Base-by-base conservation (phyloP, 2,329 filamentous ascomycete species). In the Emydomyces testavorans region DNA sequence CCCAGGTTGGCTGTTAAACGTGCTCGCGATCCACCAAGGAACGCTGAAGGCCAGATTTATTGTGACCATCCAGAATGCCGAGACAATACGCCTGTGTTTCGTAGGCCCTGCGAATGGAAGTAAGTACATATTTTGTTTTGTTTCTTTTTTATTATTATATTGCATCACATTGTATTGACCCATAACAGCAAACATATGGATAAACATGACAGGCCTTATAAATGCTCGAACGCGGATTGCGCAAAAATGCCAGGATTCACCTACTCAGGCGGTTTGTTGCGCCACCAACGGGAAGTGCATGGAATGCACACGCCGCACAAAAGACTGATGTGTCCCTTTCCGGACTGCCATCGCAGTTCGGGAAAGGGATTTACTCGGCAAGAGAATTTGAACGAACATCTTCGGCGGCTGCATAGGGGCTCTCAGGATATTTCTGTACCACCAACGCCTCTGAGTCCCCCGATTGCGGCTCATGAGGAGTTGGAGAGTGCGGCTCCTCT, bases 221-320 rank as follows among this genome's bases (percentile, higher is more conserved):
- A 88, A 59, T 96, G 90, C 65, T 74, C 72, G 18, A 80, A 83
- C 36, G 75, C 78, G n/a, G 84, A 83, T 31, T 95, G 90, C 65
- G 86, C 90, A 59, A 94, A 94, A 59, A 76, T 94, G 0, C 85
- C 85, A 45, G 90, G 90, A 1, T 96, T 96, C 65, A 96, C 90
- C 1, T 96, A 96, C 63, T 90, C 85, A 0, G 90, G 90, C 13
- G 90, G 90, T 2, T 77, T 96, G 0, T 69, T 94, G 15, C 78
- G 90, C 38, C 90, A 96, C 67, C 84, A 94, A 66, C 82, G 90
- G 53, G 90, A 96, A 66, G 90, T 96, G 0, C 90, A 96, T 65
- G 81, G 82, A 64, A 87, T 90, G 68, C 83, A 94, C 58, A 85
- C 87, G 48, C 88, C 87, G 1, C 86, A 88, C 7, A 88, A 89